Base-by-base conservation (phyloP, 2,329 filamentous ascomycete genomes). In the Paramyrothecium sp. region DNA sequence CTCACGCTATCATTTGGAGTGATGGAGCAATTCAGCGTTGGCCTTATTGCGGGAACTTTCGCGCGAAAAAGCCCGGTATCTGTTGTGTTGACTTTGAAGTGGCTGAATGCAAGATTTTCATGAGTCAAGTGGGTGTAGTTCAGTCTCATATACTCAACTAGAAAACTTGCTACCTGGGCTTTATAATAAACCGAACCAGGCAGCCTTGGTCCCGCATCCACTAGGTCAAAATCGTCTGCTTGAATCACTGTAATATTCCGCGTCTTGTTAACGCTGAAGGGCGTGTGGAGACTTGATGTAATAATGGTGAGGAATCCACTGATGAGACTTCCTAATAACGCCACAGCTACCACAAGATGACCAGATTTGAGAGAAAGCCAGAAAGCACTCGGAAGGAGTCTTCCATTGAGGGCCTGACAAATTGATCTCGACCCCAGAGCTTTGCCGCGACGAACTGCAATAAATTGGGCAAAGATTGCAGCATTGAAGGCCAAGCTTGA, bases 101-200 rank as follows among this genome's bases (percentile, higher is more conserved):
- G 50, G 44, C 63, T 64, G 53, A 71, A 65, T 2, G 61, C 68
- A 2, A 73, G 61, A 16, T 69, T 65, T 16, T 65, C 60, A 41
- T 69, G 68, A 4, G 69, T 71, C 70, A 70, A 72, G 46, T 66
- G 56, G 0, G 70, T 69, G 34, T 71, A 66, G 7, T 67, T 61
- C 20, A 71, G 46, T 48, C 67, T 64, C 3, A 65, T 48, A 19
- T 67, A 64, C 12, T 68, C 60, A 7, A 71, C 63, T 3, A 71
- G 38, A 20, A 62, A 63, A 16, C 64, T 61, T 19, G 70, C 60
- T 7, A 64, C 63, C 5, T 62, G 56, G 5, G 64, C 69, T 20
- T 64, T 60, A 13, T 64, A 59, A 44, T 65, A 63, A 19, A n/a
- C 58, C 54, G 34, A 64, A 56, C 2, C 62, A 62, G 7, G 68